Evolutionary conservation across 345 rosid species (phyloP), one percentile per base, ranked within the genome.

Genomic region (Syzygium grande): DNA sequence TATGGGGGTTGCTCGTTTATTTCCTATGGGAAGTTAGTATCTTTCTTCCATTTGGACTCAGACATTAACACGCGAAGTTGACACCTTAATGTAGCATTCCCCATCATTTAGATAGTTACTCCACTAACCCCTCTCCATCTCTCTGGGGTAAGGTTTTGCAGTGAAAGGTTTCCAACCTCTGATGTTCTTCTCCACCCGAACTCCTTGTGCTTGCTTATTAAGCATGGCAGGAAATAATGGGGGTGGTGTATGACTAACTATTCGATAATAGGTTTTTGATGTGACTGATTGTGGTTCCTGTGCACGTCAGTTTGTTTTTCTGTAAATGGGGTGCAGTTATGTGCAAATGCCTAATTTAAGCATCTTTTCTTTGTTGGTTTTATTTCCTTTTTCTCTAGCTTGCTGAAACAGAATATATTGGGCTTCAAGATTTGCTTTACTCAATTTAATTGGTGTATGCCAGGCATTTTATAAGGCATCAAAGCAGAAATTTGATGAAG

Each of bases 401-500:
- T 43, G 46, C 46, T 68, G 79, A 9, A 68, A 34, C 46, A 68
- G 46, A 68, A 68, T 34, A 6, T 0, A 68, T 34, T 68, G 49
- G 80, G 80, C 49, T 34, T 73, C 4, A 30, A 84, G 1, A 53
- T 29, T 84, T 84, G 49, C 59, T 52, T 49, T 68, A 87, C 88
- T 88, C 92, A 88, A 92, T 89, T 88, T 56, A 30, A n/a, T 23
- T 88, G 85, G 84, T 43, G 54, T 51, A 30, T 89, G 22, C 34
- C 89, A 98, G 99, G 87, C 92, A 86, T 96, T 98, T 89, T 98
- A 98, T 87, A 96, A 95, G 91, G 93, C 89, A 91, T 96, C 99
- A 83, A 98, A 98, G 88, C 90, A 46, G 85, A 94, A 92, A 90
- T 98, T 98, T 88, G 99, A 96, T 88, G 14, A 46, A 34, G 99